Evolutionary conservation across 164 flowering plant genomes (phyloP).

Genomic region (Taxillus chinensis): DNA sequence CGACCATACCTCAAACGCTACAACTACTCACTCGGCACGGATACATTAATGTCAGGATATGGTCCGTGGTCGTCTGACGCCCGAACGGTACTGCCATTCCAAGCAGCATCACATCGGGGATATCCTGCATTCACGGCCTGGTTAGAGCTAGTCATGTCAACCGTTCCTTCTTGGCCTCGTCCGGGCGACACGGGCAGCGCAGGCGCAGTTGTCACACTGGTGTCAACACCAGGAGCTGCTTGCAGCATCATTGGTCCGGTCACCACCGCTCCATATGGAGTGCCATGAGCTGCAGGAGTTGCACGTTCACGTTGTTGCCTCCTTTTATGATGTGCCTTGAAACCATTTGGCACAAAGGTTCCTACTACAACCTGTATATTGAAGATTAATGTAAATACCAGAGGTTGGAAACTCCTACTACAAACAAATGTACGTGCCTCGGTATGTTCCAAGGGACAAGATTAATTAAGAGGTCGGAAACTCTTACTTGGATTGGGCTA

Average conservation of each 20-base stretch:
- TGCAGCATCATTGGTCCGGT: slow-evolving; percentile 43
- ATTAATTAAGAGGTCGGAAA: neutral
- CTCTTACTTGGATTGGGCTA: slow-evolving; percentile 69
- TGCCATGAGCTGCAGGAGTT: slow-evolving; percentile 13
- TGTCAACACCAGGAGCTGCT: slow-evolving; percentile 27
- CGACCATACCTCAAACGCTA: slow-evolving; percentile 11
- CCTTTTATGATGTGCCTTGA: slow-evolving; percentile 26
- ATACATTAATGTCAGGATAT: slow-evolving; percentile 56
- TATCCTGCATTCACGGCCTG: slow-evolving; percentile 19
- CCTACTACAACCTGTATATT: slow-evolving; percentile 58
- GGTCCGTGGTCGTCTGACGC: slow-evolving; percentile 28
- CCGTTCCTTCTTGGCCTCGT: slow-evolving; percentile 32
- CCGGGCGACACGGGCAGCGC: slow-evolving; percentile 19
- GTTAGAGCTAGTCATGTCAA: slow-evolving; percentile 17
- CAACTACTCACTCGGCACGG: slow-evolving; percentile 24
- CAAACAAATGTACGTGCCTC: too few relatives aligned
- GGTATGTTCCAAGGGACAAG: neutral
- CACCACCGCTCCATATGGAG: slow-evolving; percentile 26
- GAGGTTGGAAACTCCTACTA: slow-evolving; percentile 22
- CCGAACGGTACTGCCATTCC: slow-evolving; percentile 21
- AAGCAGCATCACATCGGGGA: slow-evolving; percentile 16
- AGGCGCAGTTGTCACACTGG: slow-evolving; percentile 19
- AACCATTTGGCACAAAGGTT: slow-evolving; percentile 53
- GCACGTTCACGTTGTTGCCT: slow-evolving; percentile 26
- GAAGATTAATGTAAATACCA: neutral